Evolutionary conservation across 2,329 filamentous ascomycete species (phyloP).

Genomic region (Fusarium musae): DNA sequence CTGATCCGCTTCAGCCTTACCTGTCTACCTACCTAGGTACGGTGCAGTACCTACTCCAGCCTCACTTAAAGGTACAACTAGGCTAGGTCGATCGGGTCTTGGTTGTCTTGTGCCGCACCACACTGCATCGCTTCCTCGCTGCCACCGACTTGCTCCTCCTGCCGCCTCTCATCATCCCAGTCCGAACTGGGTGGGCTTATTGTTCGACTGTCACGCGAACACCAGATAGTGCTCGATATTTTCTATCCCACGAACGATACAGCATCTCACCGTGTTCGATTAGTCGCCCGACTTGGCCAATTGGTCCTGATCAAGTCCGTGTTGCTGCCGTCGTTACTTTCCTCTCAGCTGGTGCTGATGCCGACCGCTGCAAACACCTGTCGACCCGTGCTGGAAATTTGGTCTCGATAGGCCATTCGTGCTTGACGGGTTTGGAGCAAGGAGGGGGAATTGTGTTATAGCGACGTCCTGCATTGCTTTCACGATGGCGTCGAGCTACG

Average conservation of each 20-base stretch:
- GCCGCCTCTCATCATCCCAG: slow-evolving; percentile 34
- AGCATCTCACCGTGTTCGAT: slow-evolving; percentile 23
- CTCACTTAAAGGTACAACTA: slow-evolving; percentile 32
- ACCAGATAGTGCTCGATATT: slow-evolving; percentile 32
- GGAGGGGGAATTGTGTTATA: slow-evolving; percentile 42
- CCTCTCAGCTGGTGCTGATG: slow-evolving; percentile 51
- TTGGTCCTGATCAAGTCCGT: slow-evolving; percentile 42
- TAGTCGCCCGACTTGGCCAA: slow-evolving; percentile 38
- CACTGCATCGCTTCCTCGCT: slow-evolving; percentile 42
- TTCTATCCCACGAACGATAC: slow-evolving; percentile 26
- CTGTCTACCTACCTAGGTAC: slow-evolving; percentile 10
- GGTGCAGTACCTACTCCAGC: slow-evolving; percentile 37
- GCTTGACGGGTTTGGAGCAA: slow-evolving; percentile 41
- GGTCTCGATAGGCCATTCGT: slow-evolving; percentile 46
- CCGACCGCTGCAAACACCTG: slow-evolving; percentile 50
- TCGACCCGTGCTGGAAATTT: slow-evolving; percentile 48
- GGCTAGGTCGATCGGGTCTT: slow-evolving; percentile 30
- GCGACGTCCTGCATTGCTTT: slow-evolving; percentile 41
- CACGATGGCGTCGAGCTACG: slow-evolving; percentile 61
- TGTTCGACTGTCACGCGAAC: slow-evolving; percentile 47
- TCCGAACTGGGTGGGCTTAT: slow-evolving; percentile 37
- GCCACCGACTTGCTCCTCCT: slow-evolving; percentile 42
- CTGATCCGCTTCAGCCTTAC: slow-evolving; percentile 33
- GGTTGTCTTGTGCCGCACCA: slow-evolving; percentile 39
- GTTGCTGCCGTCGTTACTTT: slow-evolving; percentile 22